These are phyloP conservation scores for Phaseolus coccineus DNA, from an alignment of 331 rosid genomes.

Conservation along the genomic window DNA sequence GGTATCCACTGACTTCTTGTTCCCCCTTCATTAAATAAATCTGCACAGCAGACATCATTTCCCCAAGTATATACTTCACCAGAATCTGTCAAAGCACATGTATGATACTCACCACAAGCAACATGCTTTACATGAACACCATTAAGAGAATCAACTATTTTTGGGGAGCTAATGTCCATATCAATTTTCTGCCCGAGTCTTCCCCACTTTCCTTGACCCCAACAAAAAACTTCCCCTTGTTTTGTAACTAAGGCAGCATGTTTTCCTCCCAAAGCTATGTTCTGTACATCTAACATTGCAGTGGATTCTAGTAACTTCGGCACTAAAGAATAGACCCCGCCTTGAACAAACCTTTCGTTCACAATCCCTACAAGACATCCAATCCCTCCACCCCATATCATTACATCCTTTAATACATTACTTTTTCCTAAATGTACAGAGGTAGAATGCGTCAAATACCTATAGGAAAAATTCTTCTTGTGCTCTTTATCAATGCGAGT, in stretches of 20 bases:
- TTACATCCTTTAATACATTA: conserved; percentile 70
- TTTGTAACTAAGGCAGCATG: conserved; percentile 84
- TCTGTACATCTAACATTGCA: conserved; percentile 68
- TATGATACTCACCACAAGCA: conserved; percentile 81
- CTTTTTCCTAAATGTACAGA: conserved; percentile 55
- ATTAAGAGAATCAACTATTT: conserved; percentile 69
- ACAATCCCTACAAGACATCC: conserved; percentile 59
- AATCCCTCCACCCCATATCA: conserved; percentile 89
- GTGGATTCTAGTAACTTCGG: conserved; percentile 83
- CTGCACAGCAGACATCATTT: conserved; percentile 57
- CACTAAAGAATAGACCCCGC: conserved; percentile 56
- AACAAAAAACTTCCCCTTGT: conserved; percentile 86
- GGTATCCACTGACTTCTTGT: conserved; percentile 73
- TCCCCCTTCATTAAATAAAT: conserved; percentile 51
- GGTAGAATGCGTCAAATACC: conserved; percentile 49
- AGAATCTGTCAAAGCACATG: conserved; percentile 71
- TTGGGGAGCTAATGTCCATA: conserved; percentile 67
- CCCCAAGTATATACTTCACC: conserved; percentile 90
- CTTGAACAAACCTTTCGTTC: conserved; percentile 49
- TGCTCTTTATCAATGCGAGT: conserved; percentile 39
- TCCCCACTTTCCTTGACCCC: conserved; percentile 86
- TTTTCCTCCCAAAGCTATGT: conserved; percentile 76
- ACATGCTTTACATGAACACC: conserved; percentile 61
- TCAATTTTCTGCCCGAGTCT: conserved; percentile 76
- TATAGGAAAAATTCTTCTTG: conserved; percentile 49